Conservation (phyloP, 805 yeast genomes). For the Candida berthetii region DNA sequence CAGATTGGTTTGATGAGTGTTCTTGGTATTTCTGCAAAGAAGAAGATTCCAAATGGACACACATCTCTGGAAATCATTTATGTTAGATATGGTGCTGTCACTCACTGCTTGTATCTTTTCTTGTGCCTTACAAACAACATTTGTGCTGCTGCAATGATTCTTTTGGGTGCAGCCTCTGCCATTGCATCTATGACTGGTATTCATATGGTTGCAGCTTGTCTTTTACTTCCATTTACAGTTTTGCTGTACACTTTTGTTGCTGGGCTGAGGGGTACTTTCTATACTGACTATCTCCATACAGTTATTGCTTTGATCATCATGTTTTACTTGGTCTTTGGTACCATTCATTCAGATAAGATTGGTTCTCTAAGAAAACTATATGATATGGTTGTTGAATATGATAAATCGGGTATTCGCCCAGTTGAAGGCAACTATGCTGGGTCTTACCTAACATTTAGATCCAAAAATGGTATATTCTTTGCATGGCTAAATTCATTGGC, state of each 20-base stretch:
- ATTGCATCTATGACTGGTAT: slow-evolving; percentile 36
- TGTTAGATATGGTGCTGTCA: slow-evolving; percentile 33
- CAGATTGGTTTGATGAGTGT: slow-evolving; percentile 29
- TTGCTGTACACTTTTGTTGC: slow-evolving; percentile 44
- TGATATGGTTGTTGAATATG: slow-evolving; percentile 35
- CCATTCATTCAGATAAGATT: slow-evolving; percentile 28
- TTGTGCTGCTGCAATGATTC: slow-evolving; percentile 33
- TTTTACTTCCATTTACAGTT: slow-evolving; percentile 42
- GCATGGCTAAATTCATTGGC: slow-evolving; percentile 25
- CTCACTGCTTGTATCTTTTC: slow-evolving; percentile 30
- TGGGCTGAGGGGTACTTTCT: slow-evolving; percentile 46
- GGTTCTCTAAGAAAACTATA: slow-evolving; percentile 30
- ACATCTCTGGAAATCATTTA: slow-evolving; percentile 36
- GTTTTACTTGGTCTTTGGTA: slow-evolving; percentile 27
- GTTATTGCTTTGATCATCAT: slow-evolving; percentile 35
- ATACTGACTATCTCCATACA: slow-evolving; percentile 46
- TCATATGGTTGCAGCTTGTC: slow-evolving; percentile 38
- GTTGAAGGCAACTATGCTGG: slow-evolving; percentile 27
- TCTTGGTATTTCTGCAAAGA: slow-evolving; percentile 28
- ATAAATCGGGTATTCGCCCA: slow-evolving; percentile 28
- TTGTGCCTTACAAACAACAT: slow-evolving; percentile 35
- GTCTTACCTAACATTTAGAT: slow-evolving; percentile 29
- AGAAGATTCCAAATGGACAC: slow-evolving; percentile 29
- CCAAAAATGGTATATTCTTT: slow-evolving; percentile 25
- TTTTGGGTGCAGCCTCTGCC: slow-evolving; percentile 39